Conservation (phyloP, 257 asterid species). For the Nicotiana attenuata region DNA sequence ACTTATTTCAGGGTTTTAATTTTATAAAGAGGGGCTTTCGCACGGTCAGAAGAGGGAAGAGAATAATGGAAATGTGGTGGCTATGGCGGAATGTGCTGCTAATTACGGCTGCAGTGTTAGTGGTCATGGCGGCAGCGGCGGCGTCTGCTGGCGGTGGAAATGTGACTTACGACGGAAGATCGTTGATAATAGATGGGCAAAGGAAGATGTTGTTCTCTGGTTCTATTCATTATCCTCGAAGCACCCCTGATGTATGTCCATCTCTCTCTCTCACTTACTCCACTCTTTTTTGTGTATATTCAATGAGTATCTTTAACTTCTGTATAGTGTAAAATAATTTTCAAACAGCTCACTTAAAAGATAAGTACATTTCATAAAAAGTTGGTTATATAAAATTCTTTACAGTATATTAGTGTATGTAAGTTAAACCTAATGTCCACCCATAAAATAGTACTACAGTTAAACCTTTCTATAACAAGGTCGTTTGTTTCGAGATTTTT, state of each 20-base stretch:
- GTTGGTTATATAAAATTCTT: too few relatives aligned
- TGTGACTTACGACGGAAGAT: constrained; percentile 64
- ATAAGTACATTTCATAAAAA: too few relatives aligned
- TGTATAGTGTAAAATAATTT: too few relatives aligned
- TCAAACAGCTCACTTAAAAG: too few relatives aligned
- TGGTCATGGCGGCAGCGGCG: constrained; percentile 13
- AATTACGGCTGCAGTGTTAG: background rate
- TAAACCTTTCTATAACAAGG: too few relatives aligned
- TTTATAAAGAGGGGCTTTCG: background rate
- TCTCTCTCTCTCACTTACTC: background rate
- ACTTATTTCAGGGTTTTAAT: background rate
- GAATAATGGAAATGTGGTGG: constrained; percentile 4
- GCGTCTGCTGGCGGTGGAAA: constrained; percentile 25
- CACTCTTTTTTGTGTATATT: too few relatives aligned
- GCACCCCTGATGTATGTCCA: constrained; percentile 68
- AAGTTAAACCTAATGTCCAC: too few relatives aligned
- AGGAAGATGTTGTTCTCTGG: constrained; percentile 76
- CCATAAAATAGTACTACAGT: too few relatives aligned
- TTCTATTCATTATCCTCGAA: constrained; percentile 85
- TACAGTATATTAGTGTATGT: too few relatives aligned
- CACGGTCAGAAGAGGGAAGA: background rate
- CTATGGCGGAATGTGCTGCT: constrained; percentile 21
- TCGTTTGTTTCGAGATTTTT: too few relatives aligned
- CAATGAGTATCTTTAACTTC: too few relatives aligned
- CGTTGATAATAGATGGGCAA: constrained; percentile 58